A percentile compares a stretch with the other conserved stretches of the same genome.
Evolutionary conservation across 768 basidiomycete genomes (phyloP).

Genomic region (Pulveroboletus sp.): DNA sequence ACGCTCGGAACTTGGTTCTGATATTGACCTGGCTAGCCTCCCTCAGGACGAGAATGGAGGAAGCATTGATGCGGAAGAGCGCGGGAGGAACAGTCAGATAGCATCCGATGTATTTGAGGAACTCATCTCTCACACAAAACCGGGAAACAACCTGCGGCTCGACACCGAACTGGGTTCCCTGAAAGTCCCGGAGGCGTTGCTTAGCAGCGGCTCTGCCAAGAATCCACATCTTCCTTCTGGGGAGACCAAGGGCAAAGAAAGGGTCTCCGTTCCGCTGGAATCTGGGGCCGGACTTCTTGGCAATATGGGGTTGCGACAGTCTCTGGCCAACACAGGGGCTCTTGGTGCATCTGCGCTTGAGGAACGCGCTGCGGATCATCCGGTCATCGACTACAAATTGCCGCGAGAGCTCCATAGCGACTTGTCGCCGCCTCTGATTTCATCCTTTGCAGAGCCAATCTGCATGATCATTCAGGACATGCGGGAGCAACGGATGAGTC

Average conservation of each 20-base stretch:
- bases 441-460: constrained; percentile 71
- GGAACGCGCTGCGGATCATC: constrained; percentile 8
- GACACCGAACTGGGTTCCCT: constrained; percentile 1
- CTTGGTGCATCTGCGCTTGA: constrained; percentile 6
- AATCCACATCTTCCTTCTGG: not conserved
- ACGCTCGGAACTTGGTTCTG: constrained; percentile 14
- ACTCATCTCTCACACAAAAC: not conserved
- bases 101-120: constrained; percentile 8
- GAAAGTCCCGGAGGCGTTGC: not conserved
- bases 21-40: constrained; percentile 10
- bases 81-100: constrained; percentile 4
- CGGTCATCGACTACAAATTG: constrained; percentile 51
- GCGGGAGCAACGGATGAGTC: constrained; percentile 93
- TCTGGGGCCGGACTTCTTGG: constrained; percentile 1
- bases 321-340: not conserved
- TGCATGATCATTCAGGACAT: constrained; percentile 85
- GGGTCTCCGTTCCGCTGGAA: not conserved
- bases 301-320: not conserved
- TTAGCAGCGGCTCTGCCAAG: not conserved
- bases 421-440: constrained; percentile 55
- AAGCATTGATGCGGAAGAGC: constrained; percentile 10
- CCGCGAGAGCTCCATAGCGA: constrained; percentile 57
- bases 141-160: not conserved
- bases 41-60: constrained; percentile 16
- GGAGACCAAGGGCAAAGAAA: constrained; percentile 2